Base-by-base conservation (phyloP, 164 flowering plant species). In the Saururus chinensis region DNA sequence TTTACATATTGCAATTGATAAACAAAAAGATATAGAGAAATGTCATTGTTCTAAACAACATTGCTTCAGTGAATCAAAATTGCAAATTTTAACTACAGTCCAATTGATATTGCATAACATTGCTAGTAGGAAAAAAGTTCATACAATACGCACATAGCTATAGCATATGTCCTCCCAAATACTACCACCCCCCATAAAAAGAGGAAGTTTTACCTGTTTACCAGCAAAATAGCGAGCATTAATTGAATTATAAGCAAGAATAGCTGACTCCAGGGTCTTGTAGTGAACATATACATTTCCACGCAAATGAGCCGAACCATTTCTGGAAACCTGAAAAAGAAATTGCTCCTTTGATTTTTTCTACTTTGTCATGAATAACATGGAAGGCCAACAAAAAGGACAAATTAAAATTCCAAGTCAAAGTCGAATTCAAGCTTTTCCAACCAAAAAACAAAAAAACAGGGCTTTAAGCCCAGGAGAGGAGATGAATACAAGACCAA, bases 281-380 rank as follows among this genome's bases (percentile, higher is more conserved):
- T 84, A 93, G 61, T 93, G 99, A 40, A 88, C 88, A 68, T 93
- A 93, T 1, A 88, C 92, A 80, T 93, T 93, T 68, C 99, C 99
- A 52, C 96, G 84, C 84, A 93, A 77, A 84, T 93, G 97, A 63
- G 71, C 72, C 59, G 97, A 88, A 58, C 95, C 87, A 75, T 93
- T 93, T 75, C 61, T 85, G 73, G 97, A 93, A 60, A 87, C 97
- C 99, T 93, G 81, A 68, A 61, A 41, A 66, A 30, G 30, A 61
- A 51, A 40, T 19, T 61, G 22, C 20, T 19, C 24, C 59, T 51
- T 65, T 52, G 7, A 56, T 41, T 49, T 17, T n/a, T 21, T 14
- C 42, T 17, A 53, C 51, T 40, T 62, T 0, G 17, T 41, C 61
- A 40, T 45, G 49, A 12, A 45, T 45, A 12, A 45, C 2, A 45